Evolutionary conservation across 2,329 filamentous ascomycete genomes (phyloP).

Genomic region (Fusarium circinatum): DNA sequence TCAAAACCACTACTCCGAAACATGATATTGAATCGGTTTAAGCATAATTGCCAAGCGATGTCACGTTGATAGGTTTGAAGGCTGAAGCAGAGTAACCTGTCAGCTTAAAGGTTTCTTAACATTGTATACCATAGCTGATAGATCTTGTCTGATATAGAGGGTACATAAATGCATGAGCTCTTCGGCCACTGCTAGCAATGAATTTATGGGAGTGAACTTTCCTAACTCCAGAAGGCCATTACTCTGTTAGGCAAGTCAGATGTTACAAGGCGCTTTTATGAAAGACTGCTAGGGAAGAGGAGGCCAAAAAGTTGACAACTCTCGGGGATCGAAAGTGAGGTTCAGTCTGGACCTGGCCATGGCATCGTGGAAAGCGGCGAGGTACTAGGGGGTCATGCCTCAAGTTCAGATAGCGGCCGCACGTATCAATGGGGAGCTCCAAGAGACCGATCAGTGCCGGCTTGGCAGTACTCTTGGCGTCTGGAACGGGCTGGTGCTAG

Average conservation of each 20-base stretch:
- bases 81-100: not conserved
- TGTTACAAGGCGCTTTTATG: too few species aligned
- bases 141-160: not conserved
- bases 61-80: too few species aligned
- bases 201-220: accelerated
- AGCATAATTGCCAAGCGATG: not conserved
- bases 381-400: not conserved
- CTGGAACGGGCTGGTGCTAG: not conserved
- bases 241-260: not conserved
- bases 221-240: not conserved
- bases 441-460: not conserved
- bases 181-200: too few species aligned
- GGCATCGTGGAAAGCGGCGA: not conserved
- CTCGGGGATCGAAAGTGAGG: not conserved
- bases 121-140: too few species aligned
- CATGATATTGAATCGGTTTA: not conserved
- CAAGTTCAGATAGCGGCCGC: not conserved
- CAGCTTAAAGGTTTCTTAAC: too few species aligned
- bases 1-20: too few species aligned
- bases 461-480: not conserved
- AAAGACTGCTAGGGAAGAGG: not conserved
- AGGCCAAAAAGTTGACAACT: not conserved
- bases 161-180: not conserved
- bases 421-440: not conserved
- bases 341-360: not conserved